These are phyloP conservation scores for Fusarium subglutinans DNA, from an alignment of 2,329 filamentous ascomycete genomes.

Conservation along the genomic window DNA sequence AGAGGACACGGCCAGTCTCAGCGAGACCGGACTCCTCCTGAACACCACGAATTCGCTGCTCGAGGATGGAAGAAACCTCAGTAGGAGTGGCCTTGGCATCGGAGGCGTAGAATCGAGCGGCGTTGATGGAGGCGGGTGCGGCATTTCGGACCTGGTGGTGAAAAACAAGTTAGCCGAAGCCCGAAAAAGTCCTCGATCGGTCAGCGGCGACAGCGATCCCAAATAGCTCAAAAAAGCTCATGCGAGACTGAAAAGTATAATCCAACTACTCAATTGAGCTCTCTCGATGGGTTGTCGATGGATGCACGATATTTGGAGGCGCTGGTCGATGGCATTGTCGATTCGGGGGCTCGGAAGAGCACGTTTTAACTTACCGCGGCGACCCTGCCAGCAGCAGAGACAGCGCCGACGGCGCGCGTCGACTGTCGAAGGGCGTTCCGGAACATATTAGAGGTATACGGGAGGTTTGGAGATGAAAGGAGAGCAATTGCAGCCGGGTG, in stretches of 20 bases:
- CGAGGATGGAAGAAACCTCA: conserved; percentile 98
- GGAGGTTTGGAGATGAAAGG: conserved; percentile 61
- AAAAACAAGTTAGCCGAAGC: conserved; percentile 66
- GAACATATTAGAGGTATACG: conserved; percentile 80
- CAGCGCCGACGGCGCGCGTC: conserved; percentile 91
- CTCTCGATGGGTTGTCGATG: conserved; percentile 43
- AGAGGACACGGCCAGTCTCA: conserved; percentile 98
- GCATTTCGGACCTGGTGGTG: conserved; percentile 81
- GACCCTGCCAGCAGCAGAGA: conserved; percentile 91
- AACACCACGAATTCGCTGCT: conserved; percentile 98
- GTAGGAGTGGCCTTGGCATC: conserved; percentile 96
- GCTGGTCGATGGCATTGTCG: conserved; percentile 58
- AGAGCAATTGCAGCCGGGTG: conserved; percentile 70
- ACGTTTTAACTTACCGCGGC: conserved; percentile 80
- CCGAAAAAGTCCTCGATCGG: conserved; percentile 52
- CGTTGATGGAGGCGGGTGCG: conserved; percentile 80
- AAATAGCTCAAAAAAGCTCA: conserved; percentile 50
- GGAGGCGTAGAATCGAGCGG: conserved; percentile 86
- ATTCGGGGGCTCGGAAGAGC: conserved; percentile 51
- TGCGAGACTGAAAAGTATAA: conserved; percentile 16
- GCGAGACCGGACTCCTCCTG: conserved; percentile 96
- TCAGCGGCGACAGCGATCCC: conserved; percentile 41
- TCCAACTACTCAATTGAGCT: conserved; percentile 51
- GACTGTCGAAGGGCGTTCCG: conserved; percentile 98
- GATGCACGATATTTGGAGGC: conserved; percentile 49